A percentile compares a stretch with the other conserved stretches of the same genome.
phyloP scores from a whole-genome alignment of 805 yeast genomes.

The Saccharomycopsis sp. region DNA sequence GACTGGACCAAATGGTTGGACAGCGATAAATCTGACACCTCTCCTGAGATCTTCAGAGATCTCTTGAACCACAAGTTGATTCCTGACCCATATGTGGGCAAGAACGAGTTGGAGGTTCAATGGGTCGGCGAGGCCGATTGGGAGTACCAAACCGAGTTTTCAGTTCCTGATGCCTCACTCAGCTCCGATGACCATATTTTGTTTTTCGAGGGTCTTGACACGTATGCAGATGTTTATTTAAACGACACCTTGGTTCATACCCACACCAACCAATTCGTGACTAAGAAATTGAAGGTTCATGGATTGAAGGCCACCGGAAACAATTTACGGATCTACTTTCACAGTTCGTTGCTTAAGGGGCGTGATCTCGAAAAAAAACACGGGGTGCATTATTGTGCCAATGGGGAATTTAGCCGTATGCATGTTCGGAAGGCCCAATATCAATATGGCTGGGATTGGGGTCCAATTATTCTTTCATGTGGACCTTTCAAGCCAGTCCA shows the following conservation, averaged over 20 bases:
- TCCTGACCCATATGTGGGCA: conserved; percentile 40
- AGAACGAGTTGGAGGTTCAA: conserved; percentile 39
- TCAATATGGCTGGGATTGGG: conserved; percentile 58
- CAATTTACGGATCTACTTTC: conserved; percentile 32
- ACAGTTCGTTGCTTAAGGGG: conserved; percentile 33
- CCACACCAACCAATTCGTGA: conserved; percentile 40
- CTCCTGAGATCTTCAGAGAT: conserved; percentile 38
- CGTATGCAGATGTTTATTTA: conserved; percentile 27
- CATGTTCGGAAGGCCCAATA: conserved; percentile 47
- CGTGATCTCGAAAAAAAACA: conserved; percentile 26
- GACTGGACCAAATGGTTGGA: conserved; percentile 2
- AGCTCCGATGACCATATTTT: background rate
- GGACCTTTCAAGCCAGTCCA: conserved; percentile 38
- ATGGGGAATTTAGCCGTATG: conserved; percentile 38
- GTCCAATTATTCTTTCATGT: conserved; percentile 33
- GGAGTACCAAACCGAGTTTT: conserved; percentile 35
- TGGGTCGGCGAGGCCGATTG: conserved; percentile 47
- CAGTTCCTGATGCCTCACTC: conserved; percentile 25
- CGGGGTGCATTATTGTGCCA: conserved; percentile 7
- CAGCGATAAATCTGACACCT: background rate
- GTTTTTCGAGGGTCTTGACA: conserved; percentile 29
- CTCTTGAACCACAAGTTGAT: conserved; percentile 33
- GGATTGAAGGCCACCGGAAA: conserved; percentile 25
- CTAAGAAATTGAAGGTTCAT: conserved; percentile 29
- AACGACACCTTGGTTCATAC: conserved; percentile 33